Evolutionary conservation across 768 basidiomycete genomes (phyloP).

Genomic region (Paxillus involutus): DNA sequence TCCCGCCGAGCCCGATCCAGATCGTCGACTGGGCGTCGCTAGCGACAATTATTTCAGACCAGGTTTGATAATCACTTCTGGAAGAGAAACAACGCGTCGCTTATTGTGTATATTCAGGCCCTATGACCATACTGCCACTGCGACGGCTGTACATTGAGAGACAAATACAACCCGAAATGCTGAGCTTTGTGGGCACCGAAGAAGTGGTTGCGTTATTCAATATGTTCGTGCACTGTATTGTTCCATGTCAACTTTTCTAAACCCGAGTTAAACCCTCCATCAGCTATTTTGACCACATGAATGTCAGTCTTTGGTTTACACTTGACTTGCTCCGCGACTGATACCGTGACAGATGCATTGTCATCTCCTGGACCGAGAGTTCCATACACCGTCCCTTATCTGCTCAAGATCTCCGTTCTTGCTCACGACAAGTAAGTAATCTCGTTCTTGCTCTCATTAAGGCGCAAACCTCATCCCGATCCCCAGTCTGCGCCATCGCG

Average conservation of each 20-base stretch:
- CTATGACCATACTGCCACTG: constrained; percentile 85
- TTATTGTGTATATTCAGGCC: constrained; percentile 46
- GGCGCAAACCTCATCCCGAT: constrained; percentile 2
- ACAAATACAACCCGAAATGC: constrained; percentile 91
- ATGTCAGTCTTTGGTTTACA: constrained; percentile 44
- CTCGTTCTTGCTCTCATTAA: background rate
- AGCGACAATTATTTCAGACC: constrained; percentile 92
- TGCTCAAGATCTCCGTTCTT: constrained; percentile 95
- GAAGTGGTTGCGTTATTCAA: constrained; percentile 91
- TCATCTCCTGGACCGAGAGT: constrained; percentile 78
- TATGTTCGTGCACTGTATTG: constrained; percentile 56
- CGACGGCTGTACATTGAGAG: constrained; percentile 83
- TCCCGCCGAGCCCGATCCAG: constrained; percentile 35
- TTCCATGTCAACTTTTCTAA: background rate
- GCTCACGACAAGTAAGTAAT: constrained; percentile 79
- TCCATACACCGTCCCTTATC: constrained; percentile 92
- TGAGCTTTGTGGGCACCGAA: constrained; percentile 82
- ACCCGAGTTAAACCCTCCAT: constrained; percentile 6
- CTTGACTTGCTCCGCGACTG: constrained; percentile 6
- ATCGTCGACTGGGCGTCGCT: constrained; percentile 71
- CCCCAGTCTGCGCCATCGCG: constrained; percentile 88
- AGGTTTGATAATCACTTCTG: constrained; percentile 44
- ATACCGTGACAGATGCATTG: constrained; percentile 60
- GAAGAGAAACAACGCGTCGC: background rate
- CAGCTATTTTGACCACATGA: constrained; percentile 77